phyloP scores from a whole-genome alignment of 257 asterid genomes.

The Penstemon davidsonii region DNA sequence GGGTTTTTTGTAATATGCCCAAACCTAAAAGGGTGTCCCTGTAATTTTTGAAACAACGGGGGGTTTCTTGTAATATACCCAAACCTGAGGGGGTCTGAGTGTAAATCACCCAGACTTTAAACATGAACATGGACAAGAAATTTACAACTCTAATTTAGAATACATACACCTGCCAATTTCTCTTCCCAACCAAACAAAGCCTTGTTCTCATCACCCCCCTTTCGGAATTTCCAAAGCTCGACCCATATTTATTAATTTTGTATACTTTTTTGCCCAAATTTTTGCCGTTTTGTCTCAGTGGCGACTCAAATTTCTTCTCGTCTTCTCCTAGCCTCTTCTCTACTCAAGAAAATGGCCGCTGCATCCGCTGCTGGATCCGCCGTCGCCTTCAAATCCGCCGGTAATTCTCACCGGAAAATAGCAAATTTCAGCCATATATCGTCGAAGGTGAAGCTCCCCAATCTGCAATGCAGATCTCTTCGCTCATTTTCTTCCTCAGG shows the following conservation, averaged over 20 bases:
- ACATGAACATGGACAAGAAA: no score
- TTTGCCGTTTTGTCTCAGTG: conserved; percentile 29
- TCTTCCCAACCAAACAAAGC: neutral
- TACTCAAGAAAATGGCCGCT: conserved; percentile 39
- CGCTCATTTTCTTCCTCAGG: conserved; percentile 56
- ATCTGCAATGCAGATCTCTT: conserved; percentile 50
- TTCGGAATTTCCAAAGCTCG: conserved; percentile 26
- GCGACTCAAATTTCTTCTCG: conserved; percentile 33
- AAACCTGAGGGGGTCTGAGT: no score
- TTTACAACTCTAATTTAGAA: no score
- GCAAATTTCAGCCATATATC: conserved; percentile 34
- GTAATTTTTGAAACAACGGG: no score
- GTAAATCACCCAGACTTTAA: no score
- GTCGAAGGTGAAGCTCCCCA: conserved; percentile 36
- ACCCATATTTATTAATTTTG: neutral
- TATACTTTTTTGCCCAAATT: neutral
- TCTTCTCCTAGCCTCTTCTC: conserved; percentile 21
- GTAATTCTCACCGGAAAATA: conserved; percentile 36
- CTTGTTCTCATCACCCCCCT: conserved; percentile 25
- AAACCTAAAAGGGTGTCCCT: no score
- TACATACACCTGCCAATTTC: no score
- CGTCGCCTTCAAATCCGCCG: conserved; percentile 39
- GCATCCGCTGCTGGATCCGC: conserved; percentile 64
- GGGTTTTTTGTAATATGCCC: no score
- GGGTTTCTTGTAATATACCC: no score